Evolutionary conservation across 345 rosid genomes (phyloP).

Genomic region (Citrus reticulata): DNA sequence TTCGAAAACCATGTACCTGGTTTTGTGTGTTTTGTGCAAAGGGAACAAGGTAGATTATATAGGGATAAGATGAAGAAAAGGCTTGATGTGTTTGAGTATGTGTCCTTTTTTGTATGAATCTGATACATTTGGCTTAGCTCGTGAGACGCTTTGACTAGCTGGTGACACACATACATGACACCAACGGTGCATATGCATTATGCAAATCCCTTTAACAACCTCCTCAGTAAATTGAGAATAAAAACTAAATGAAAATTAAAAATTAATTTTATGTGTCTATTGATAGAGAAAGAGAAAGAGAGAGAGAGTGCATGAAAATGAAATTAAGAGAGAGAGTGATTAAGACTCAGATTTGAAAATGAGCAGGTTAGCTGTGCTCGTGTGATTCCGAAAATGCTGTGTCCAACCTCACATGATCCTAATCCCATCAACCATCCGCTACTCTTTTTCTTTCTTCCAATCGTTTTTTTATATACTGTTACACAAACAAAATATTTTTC

Average conservation of each 20-base stretch:
- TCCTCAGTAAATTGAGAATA: not conserved
- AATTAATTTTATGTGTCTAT: not conserved
- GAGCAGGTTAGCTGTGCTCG: slow-evolving; percentile 34
- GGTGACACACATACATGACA: slow-evolving; percentile 14
- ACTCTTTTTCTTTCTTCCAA: not conserved
- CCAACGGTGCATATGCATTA: slow-evolving; percentile 20
- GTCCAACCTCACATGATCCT: slow-evolving; percentile 10
- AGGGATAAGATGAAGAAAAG: slow-evolving; percentile 12
- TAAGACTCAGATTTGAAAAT: not conserved
- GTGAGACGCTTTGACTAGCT: slow-evolving; percentile 34
- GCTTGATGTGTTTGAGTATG: not conserved
- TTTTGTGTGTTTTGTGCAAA: not conserved
- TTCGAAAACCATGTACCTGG: not conserved
- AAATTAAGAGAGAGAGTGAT: not conserved
- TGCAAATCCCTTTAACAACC: slow-evolving; percentile 18
- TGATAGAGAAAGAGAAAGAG: not conserved
- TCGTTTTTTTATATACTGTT: no score
- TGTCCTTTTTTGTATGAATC: not conserved
- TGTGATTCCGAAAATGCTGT: slow-evolving; percentile 17
- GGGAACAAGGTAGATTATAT: slow-evolving; percentile 8
- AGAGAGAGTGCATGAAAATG: not conserved
- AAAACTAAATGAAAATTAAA: not conserved
- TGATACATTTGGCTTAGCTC: slow-evolving; percentile 19
- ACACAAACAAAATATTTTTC: no score
- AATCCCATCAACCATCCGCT: not conserved